Evolutionary conservation across 2,329 filamentous ascomycete species (phyloP).

Genomic region (Penicillium sp.): DNA sequence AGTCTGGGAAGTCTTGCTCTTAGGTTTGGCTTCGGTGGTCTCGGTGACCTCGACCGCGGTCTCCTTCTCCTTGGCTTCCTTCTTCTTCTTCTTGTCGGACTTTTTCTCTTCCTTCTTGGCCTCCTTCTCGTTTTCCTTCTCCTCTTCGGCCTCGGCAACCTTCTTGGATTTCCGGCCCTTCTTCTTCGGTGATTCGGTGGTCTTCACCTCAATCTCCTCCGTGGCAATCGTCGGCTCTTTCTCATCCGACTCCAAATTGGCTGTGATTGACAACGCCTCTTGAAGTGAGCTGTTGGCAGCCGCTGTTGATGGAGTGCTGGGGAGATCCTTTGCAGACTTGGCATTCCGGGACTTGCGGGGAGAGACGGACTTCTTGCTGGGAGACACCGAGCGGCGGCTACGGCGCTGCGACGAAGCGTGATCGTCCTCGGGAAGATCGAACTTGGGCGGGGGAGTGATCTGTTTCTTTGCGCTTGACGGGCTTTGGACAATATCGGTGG

Average conservation of each 20-base stretch:
- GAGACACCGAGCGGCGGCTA: constrained; percentile 59
- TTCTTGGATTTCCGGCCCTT: constrained; percentile 24
- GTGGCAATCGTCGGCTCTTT: constrained; percentile 16
- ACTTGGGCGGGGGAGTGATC: constrained; percentile 79
- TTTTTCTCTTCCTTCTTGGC: constrained; percentile 53
- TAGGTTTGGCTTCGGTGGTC: constrained; percentile 55
- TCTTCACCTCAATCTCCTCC: constrained; percentile 26
- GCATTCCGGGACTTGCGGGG: constrained; percentile 55
- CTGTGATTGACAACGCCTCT: constrained; percentile 46
- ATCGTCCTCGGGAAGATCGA: constrained; percentile 57
- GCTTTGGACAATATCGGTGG: constrained; percentile 70
- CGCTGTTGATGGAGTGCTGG: constrained; percentile 47
- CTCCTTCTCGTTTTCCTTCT: constrained; percentile 23
- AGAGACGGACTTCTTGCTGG: constrained; percentile 51
- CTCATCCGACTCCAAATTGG: constrained; percentile 30
- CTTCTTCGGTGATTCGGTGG: constrained; percentile 21
- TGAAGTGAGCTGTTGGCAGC: constrained; percentile 51
- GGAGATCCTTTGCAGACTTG: constrained; percentile 48
- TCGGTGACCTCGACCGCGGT: constrained; percentile 59
- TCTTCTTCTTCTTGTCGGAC: constrained; percentile 51
- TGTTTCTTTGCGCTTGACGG: constrained; percentile 68
- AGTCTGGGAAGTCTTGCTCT: constrained; percentile 67
- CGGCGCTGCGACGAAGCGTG: constrained; percentile 43
- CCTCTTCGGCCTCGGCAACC: constrained; percentile 13
- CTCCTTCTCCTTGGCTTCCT: constrained; percentile 20